phyloP scores from a whole-genome alignment of 495 filamentous ascomycete genomes.

The Penicillium verhagenii region DNA sequence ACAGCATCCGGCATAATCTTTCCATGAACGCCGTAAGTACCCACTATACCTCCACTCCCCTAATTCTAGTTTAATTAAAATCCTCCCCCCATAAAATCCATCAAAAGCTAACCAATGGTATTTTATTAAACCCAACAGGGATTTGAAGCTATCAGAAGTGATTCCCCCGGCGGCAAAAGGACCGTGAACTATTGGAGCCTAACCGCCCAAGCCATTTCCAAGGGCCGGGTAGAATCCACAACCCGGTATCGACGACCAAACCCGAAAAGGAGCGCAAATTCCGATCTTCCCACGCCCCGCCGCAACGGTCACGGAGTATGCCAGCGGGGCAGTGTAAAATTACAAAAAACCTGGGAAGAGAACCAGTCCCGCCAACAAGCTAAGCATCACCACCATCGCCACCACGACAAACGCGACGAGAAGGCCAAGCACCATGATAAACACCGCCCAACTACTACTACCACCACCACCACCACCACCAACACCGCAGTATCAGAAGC shows the following conservation, averaged over 20 bases:
- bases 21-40: slow-evolving; percentile 90
- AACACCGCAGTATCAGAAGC: too few relatives aligned
- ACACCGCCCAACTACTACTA: neutral
- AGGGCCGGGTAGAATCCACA: slow-evolving; percentile 69
- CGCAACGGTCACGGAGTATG: neutral
- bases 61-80: too few relatives aligned
- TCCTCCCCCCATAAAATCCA: too few relatives aligned
- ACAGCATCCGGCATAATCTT: slow-evolving; percentile 94
- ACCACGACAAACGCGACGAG: too few relatives aligned
- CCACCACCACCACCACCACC: too few relatives aligned
- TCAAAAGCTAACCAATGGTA: neutral
- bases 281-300: slow-evolving; percentile 30
- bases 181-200: slow-evolving; percentile 65
- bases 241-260: slow-evolving; percentile 65
- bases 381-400: too few relatives aligned
- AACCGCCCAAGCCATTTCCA: slow-evolving; percentile 56
- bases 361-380: too few relatives aligned
- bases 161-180: slow-evolving; percentile 52
- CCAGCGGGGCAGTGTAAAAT: neutral
- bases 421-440: neutral
- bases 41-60: neutral
- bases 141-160: slow-evolving; percentile 59
- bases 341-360: neutral
- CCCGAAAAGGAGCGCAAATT: slow-evolving; percentile 44
- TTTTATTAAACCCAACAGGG: slow-evolving; percentile 55